These are phyloP conservation scores for Calocybe gambosa DNA, from an alignment of 1,284 basidiomycete genomes.

Conservation along the genomic window DNA sequence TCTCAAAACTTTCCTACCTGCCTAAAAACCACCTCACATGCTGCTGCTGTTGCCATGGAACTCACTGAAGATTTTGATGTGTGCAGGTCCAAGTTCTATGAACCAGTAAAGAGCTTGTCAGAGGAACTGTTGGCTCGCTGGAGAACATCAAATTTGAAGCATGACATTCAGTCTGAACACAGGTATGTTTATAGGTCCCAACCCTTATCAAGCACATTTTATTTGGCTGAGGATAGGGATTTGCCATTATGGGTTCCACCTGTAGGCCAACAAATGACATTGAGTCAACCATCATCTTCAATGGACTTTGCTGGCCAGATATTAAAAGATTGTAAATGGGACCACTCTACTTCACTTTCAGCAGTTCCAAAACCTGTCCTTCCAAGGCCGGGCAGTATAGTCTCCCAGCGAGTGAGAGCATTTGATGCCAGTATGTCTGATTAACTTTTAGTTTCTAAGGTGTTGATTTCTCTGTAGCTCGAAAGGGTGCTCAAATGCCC, in stretches of 20 bases:
- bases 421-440: conserved; percentile 22
- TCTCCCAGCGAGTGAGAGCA: conserved; percentile 43
- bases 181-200: no score
- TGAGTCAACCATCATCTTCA: conserved; percentile 2
- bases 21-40: conserved; percentile 11
- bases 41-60: conserved; percentile 18
- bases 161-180: neutral
- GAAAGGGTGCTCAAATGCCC: conserved; percentile 9
- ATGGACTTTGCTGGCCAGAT: neutral
- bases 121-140: conserved; percentile 6
- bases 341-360: conserved; percentile 17
- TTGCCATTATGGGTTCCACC: conserved; percentile 1
- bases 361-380: conserved; percentile 10
- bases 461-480: conserved; percentile 1
- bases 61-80: neutral
- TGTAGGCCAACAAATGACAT: neutral
- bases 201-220: conserved; percentile 11
- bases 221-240: neutral
- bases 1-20: neutral
- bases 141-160: neutral
- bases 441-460: neutral
- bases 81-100: neutral
- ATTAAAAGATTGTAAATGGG: conserved; percentile 7
- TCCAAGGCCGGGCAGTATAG: conserved; percentile 39
- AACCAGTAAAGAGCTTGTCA: neutral